Base-by-base conservation (phyloP, 805 yeast species). In the Hanseniaspora taiwanica region DNA sequence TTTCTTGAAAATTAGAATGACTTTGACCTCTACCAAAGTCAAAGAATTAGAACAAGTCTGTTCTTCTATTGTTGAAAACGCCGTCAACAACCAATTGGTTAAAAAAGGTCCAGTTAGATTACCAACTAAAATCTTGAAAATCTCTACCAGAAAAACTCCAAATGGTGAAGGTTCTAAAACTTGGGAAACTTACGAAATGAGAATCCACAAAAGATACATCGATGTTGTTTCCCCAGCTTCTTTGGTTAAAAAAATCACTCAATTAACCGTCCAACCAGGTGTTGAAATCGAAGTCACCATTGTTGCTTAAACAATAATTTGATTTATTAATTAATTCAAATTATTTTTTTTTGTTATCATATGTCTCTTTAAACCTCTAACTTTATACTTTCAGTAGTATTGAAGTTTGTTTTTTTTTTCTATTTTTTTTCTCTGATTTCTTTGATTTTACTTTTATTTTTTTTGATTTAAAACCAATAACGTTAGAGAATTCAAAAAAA, bases 131-230 rank as follows among this genome's bases (percentile, higher is more conserved):
- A 91, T 82, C 60, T 82, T 91, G 65, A 85, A 82, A 73, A 76
- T 91, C 74, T 76, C 94, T 74, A 91, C 99, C 83, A 86, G 99
- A 84, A 91, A 91, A 87, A 82, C 98, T 66, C 99, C 99, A 65
- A 93, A 93, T 72, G 99, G 99, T 91, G 96, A 91, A 78, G 99
- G 99, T 91, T 91, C 98, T 60, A 91, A 91, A 89, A 91, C 99
- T 63, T 91, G 96, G 96, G 99, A 91, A 69, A 75, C 93, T 62
- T 91, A 79, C 72, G 98, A 91, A 78, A 82, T 91, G 94, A 89
- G 96, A 82, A 86, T 91, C 78, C 98, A 91, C 95, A 91, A 91
- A 93, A 87, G 99, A 75, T 81, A 85, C 71, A 85, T 91, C 64
- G 96, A 87, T 75, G 78, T 91, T 69, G 89, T 83, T 72, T 95